Evolutionary conservation across 257 asterid genomes (phyloP).

Genomic region (Solanum appendiculatum): DNA sequence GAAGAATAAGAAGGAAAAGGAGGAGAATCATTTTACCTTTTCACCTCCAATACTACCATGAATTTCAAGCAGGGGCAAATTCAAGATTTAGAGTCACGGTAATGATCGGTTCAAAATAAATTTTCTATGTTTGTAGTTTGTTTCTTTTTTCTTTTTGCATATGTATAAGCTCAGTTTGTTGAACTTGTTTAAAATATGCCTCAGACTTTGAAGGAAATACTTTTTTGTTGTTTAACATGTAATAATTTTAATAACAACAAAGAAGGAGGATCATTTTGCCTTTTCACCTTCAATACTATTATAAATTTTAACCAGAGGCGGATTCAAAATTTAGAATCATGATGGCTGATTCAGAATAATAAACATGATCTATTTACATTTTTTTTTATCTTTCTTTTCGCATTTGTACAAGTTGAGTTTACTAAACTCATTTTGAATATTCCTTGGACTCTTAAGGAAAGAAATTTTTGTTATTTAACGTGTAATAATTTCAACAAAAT

Average conservation of each 20-base stretch:
- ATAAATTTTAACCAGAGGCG: not conserved
- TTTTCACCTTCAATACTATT: not conserved
- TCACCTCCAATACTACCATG: not conserved
- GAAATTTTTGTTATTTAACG: not conserved
- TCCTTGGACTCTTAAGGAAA: not conserved
- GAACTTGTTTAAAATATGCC: not conserved
- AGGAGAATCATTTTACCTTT: not conserved
- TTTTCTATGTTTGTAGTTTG: not conserved
- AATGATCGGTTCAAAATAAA: not conserved
- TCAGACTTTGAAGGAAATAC: not conserved
- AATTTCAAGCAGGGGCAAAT: not conserved
- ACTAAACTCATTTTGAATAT: not conserved
- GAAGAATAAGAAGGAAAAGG: not conserved
- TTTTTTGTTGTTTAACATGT: not conserved
- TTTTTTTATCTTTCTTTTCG: not conserved
- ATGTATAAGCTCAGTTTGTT: not conserved
- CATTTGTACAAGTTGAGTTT: not conserved
- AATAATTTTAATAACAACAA: not conserved
- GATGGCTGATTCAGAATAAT: not conserved
- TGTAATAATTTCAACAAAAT: not conserved
- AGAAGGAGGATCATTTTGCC: not conserved
- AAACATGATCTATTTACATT: not conserved
- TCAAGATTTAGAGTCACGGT: not conserved
- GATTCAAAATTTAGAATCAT: not conserved
- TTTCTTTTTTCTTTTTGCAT: not conserved